Conservation (phyloP, 768 basidiomycete genomes). For the Clathrus columnatus region DNA sequence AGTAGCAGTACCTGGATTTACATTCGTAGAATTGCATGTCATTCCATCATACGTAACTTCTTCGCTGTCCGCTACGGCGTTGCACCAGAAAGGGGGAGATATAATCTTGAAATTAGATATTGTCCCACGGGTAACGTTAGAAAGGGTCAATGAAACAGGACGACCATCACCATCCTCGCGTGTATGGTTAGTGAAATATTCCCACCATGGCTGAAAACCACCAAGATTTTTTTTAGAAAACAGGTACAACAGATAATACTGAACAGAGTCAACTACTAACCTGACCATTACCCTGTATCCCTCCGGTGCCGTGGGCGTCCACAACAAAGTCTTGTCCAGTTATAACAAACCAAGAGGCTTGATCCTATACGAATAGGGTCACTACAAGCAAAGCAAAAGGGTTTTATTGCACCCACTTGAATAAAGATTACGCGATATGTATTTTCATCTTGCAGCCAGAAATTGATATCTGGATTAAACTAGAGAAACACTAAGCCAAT, state of each 20-base stretch:
- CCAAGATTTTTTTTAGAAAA: too few species aligned
- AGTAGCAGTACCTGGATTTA: conserved; percentile 30
- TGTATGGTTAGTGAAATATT: conserved; percentile 38
- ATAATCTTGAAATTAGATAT: conserved; percentile 44
- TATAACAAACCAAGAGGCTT: conserved; percentile 58
- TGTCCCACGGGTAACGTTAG: conserved; percentile 32
- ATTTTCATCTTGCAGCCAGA: conserved; percentile 45
- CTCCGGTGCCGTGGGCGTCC: conserved; percentile 46
- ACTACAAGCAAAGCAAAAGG: background rate
- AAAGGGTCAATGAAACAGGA: conserved; percentile 47
- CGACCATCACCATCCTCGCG: conserved; percentile 48
- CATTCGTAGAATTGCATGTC: conserved; percentile 48
- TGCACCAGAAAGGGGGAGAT: conserved; percentile 54
- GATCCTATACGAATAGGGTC: conserved; percentile 29
- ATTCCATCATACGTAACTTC: conserved; percentile 48
- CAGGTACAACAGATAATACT: background rate
- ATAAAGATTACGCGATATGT: conserved; percentile 57
- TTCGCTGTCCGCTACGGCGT: conserved; percentile 41
- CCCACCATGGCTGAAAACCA: conserved; percentile 47
- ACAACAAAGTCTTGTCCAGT: conserved; percentile 47
- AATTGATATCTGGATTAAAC: conserved; percentile 47
- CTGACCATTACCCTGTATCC: conserved; percentile 54
- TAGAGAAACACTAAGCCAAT: conserved; percentile 15
- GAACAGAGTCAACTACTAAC: conserved; percentile 16
- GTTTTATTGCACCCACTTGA: conserved; percentile 28